Percentiles rank a stretch among this genome's conserved stretches.
These are phyloP conservation scores for Pseudoneurospora amorphoporcata DNA, from an alignment of 495 filamentous ascomycete species.

Conservation along the genomic window DNA sequence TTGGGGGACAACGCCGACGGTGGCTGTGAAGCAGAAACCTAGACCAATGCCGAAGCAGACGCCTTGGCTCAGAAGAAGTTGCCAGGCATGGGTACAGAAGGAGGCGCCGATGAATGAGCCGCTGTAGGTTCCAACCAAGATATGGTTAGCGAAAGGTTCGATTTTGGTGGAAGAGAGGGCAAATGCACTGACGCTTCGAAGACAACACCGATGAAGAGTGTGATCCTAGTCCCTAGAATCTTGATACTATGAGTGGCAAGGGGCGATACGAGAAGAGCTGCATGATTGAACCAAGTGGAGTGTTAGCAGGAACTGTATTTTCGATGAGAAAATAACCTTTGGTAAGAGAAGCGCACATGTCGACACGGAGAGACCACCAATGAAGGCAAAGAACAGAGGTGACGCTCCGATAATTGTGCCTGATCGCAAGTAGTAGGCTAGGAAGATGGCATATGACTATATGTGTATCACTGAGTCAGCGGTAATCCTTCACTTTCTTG, in stretches of 20 bases:
- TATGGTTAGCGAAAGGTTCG: background rate
- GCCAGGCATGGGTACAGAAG: constrained; percentile 60
- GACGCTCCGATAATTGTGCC: constrained; percentile 48
- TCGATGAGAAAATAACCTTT: background rate
- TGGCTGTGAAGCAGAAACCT: constrained; percentile 66
- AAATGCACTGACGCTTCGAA: constrained; percentile 40
- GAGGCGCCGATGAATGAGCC: constrained; percentile 54
- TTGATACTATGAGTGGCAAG: constrained; percentile 51
- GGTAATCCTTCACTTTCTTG: background rate
- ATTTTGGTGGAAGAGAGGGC: background rate
- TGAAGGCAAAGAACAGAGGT: constrained; percentile 56
- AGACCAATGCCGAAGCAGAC: constrained; percentile 66
- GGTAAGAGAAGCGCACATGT: constrained; percentile 18
- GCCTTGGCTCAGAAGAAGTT: constrained; percentile 67
- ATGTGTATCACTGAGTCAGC: background rate
- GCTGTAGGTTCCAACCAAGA: constrained; percentile 16
- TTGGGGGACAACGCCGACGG: constrained; percentile 60
- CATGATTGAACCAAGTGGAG: constrained; percentile 27
- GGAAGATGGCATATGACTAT: constrained; percentile 59
- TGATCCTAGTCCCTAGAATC: constrained; percentile 41
- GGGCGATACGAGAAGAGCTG: constrained; percentile 53
- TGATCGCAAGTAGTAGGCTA: constrained; percentile 56
- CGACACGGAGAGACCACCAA: constrained; percentile 61
- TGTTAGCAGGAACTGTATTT: constrained; percentile 29
- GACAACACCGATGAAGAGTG: constrained; percentile 49